Evolutionary conservation across 2,329 filamentous ascomycete species (phyloP), one percentile per base, ranked within the genome.

Genomic region (Mycosphaerelloides madeirae): DNA sequence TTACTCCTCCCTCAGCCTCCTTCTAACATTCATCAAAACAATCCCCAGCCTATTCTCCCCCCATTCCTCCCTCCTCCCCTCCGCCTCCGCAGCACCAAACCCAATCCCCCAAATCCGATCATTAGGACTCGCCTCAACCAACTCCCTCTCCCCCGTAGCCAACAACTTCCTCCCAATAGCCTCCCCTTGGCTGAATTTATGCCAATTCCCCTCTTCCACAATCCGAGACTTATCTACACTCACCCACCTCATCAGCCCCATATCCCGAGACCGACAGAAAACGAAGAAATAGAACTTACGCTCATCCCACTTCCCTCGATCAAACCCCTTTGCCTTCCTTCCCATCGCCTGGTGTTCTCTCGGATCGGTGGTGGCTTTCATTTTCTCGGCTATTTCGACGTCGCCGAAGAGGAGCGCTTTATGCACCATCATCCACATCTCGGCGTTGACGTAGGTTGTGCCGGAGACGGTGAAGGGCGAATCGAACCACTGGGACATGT

Each of bases 31-130:
- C 62, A 65, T 63, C 47, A 65, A 48, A 20, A 57, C 60, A 41
- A 64, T 60, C 6, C 63, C 63, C 29, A 66, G 42, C 35, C 57
- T 42, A 48, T 67, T 67, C 44, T 58, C 34, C 15, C 62, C 65
- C 64, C 62, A 65, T 37, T 56, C 50, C 13, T 48, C 38, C 39
- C 62, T 54, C 29, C 47, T 58, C 6, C 43, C 52, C 19, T 55
- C 52, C 3, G 63, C 65, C 31, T 61, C 56, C 22, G 59, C 58
- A 28, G 51, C 54, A 31, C 58, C 57, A 48, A 61, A 66, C 1
- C 63, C 63, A 20, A 66, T 55, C 1, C 63, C 63, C 63, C 63
- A 66, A 25, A 65, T 56, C 41, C 59, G 45, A 54, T 67, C 64
- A 31, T 53, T 55, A 7, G 64, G 64, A 55, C 65, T 67, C 1